These are phyloP conservation scores for Phaffomyces thermotolerans DNA, from an alignment of 805 yeast genomes.

Conservation along the genomic window DNA sequence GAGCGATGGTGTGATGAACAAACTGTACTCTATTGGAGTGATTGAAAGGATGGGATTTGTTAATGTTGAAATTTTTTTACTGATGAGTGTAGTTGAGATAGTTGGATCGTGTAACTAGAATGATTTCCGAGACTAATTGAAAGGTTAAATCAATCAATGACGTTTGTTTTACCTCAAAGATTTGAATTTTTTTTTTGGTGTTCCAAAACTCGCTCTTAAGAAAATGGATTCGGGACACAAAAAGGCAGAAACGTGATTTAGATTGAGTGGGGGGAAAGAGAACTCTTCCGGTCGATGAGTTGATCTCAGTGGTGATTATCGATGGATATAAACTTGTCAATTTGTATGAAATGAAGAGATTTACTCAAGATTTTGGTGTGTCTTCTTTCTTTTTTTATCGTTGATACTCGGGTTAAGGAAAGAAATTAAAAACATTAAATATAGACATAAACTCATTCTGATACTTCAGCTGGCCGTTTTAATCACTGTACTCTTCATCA, in stretches of 20 bases:
- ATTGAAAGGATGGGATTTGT: not conserved
- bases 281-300: no score
- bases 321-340: no score
- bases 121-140: not conserved
- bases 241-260: not conserved
- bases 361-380: no score
- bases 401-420: no score
- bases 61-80: not conserved
- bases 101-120: not conserved
- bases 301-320: no score
- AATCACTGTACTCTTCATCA: conserved; percentile 10
- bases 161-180: no score
- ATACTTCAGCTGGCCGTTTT: not conserved
- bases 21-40: no score
- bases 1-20: not conserved
- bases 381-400: no score
- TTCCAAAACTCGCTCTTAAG: not conserved
- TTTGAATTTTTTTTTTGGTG: not conserved
- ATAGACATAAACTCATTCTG: no score
- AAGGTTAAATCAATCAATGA: no score
- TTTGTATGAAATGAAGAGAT: not conserved
- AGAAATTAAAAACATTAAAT: no score
- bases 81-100: not conserved
- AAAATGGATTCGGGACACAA: not conserved
- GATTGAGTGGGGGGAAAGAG: no score